Percentiles rank a stretch among this genome's conserved stretches.
phyloP scores from a whole-genome alignment of 345 rosid species.

The Alliaria petiolata region DNA sequence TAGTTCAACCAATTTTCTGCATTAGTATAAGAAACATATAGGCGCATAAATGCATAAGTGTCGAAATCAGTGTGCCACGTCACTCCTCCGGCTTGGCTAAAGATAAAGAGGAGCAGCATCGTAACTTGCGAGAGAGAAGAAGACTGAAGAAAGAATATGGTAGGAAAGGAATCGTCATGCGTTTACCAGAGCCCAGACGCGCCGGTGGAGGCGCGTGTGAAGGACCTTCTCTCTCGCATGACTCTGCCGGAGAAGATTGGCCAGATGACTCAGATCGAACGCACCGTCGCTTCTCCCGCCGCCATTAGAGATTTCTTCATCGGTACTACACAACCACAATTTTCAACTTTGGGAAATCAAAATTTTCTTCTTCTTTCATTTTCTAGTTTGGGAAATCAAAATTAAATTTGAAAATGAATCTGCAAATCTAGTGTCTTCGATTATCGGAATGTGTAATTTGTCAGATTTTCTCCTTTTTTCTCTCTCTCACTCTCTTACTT shows the following conservation, averaged over 20 bases:
- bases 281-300: conserved; percentile 11
- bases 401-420: not conserved
- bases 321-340: conserved; percentile 4
- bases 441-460: not conserved
- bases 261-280: conserved; percentile 54
- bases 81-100: not conserved
- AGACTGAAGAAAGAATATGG: conserved; percentile 2
- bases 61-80: not conserved
- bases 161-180: not conserved
- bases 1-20: too few species aligned
- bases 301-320: conserved; percentile 18
- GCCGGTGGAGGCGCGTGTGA: conserved; percentile 60
- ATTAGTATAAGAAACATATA: too few species aligned
- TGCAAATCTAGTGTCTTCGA: not conserved
- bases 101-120: not conserved
- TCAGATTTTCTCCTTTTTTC: not conserved
- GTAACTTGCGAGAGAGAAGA: not conserved
- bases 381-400: not conserved
- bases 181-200: conserved; percentile 40
- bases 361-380: not conserved
- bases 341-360: too few species aligned
- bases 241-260: conserved; percentile 69
- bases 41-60: too few species aligned
- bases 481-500: not conserved
- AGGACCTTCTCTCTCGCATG: conserved; percentile 80